Conservation (phyloP, 2,329 filamentous ascomycete genomes). For the Parafenestella ontariensis region DNA sequence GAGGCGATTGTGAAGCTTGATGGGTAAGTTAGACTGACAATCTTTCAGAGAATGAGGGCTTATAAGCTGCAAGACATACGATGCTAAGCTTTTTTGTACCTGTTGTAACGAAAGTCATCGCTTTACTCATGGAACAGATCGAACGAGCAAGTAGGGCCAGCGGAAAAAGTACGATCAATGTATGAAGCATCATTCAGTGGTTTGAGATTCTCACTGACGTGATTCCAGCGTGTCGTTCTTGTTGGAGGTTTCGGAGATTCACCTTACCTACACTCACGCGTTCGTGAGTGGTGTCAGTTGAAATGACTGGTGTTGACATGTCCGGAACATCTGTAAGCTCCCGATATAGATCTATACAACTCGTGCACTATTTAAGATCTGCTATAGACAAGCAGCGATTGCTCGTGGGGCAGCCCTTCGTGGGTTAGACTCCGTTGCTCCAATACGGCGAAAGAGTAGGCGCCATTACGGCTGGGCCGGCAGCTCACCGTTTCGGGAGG, state of each 20-base stretch:
- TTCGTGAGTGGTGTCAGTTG: not conserved
- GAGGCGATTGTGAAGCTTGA: not conserved
- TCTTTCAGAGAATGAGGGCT: not conserved
- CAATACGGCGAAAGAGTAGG: not conserved
- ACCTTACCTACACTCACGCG: not conserved
- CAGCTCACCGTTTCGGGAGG: not conserved
- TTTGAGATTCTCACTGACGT: not conserved
- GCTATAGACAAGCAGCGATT: not conserved
- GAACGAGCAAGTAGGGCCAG: not conserved
- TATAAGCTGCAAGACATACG: not conserved
- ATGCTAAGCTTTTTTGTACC: not conserved
- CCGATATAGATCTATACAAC: not conserved
- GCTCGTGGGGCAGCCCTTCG: not conserved
- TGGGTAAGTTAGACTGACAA: not conserved
- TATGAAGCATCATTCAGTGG: not conserved
- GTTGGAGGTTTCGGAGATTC: conserved; percentile 1
- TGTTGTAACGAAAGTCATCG: not conserved
- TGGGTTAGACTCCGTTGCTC: not conserved
- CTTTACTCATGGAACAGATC: not conserved
- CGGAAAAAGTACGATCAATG: not conserved
- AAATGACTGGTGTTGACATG: not conserved
- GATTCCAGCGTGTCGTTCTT: not conserved
- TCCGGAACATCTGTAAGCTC: not conserved
- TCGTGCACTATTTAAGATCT: not conserved
- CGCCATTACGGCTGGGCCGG: not conserved